A percentile compares a stretch with the other conserved stretches of the same genome.
phyloP scores from a whole-genome alignment of 225 moss, liverwort and hornwort species.

The Lunularia cruciata region DNA sequence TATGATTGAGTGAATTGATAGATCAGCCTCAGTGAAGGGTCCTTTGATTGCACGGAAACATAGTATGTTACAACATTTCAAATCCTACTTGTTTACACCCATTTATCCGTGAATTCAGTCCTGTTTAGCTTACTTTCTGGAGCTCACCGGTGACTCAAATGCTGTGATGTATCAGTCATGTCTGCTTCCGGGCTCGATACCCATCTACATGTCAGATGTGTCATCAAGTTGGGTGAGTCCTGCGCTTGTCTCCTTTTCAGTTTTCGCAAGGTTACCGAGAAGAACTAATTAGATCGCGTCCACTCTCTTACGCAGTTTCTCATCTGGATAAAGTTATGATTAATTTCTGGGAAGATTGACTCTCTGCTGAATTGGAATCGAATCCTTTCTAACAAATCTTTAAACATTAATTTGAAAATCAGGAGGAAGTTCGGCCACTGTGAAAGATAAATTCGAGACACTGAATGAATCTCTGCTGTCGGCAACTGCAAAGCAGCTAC shows the following conservation, averaged over 20 bases:
- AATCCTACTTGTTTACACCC: too few species aligned
- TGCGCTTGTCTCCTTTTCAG: not conserved
- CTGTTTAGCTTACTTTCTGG: too few species aligned
- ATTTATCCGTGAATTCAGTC: too few species aligned
- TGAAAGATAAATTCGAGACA: slow-evolving; percentile 74
- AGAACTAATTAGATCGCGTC: not conserved
- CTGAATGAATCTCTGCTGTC: slow-evolving; percentile 58
- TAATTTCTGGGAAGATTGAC: not conserved
- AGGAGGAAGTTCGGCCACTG: slow-evolving; percentile 87
- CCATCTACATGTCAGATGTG: slow-evolving; percentile 66
- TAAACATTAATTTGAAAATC: not conserved
- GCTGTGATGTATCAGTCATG: not conserved
- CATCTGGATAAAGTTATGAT: too few species aligned
- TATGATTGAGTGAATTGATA: too few species aligned
- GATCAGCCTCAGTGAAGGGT: too few species aligned
- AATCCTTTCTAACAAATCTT: not conserved
- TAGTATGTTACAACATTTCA: too few species aligned
- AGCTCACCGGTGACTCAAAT: too few species aligned
- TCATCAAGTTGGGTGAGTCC: slow-evolving; percentile 83
- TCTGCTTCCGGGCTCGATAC: not conserved
- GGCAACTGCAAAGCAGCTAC: slow-evolving; percentile 66
- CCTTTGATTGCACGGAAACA: too few species aligned
- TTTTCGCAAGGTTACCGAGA: not conserved
- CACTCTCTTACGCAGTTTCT: not conserved
- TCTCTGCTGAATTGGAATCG: not conserved